Percentiles rank a stretch among this genome's conserved stretches.
These are phyloP conservation scores for Centella asiatica DNA, from an alignment of 129 eudicot genomes.

Conservation along the genomic window DNA sequence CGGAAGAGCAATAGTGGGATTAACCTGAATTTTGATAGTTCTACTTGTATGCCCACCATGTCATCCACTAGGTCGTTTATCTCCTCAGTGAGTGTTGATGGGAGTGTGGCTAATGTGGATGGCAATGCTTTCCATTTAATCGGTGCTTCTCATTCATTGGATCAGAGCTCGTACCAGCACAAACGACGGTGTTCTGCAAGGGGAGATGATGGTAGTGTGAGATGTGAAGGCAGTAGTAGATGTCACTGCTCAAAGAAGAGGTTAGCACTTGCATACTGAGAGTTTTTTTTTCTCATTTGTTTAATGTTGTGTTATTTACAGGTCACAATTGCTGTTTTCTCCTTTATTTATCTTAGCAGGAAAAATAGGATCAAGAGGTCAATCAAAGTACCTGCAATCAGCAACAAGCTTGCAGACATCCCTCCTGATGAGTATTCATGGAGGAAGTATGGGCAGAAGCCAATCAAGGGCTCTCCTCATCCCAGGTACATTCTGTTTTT, in stretches of 20 bases:
- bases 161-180: slow-evolving; percentile 55
- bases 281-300: not conserved
- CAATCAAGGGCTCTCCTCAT: slow-evolving; percentile 97
- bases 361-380: slow-evolving; percentile 83
- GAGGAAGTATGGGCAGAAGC: slow-evolving; percentile 99
- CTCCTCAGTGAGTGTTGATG: slow-evolving; percentile 87
- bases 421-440: slow-evolving; percentile 97
- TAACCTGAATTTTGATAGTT: slow-evolving; percentile 65
- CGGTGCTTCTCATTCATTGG: slow-evolving; percentile 57
- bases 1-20: slow-evolving; percentile 76
- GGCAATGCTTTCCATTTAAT: slow-evolving; percentile 65
- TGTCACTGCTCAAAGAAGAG: slow-evolving; percentile 98
- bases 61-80: slow-evolving; percentile 78
- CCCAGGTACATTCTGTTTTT: slow-evolving; percentile 54
- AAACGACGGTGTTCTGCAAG: slow-evolving; percentile 64
- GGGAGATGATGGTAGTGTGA: slow-evolving; percentile 79
- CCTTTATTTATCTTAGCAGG: slow-evolving; percentile 33
- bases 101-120: slow-evolving; percentile 85
- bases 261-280: slow-evolving; percentile 20
- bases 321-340: not conserved
- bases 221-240: slow-evolving; percentile 74
- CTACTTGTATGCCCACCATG: slow-evolving; percentile 67
- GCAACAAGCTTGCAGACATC: slow-evolving; percentile 95
- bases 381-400: slow-evolving; percentile 93
- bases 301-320: not conserved